Conservation (phyloP, 2,329 filamentous ascomycete genomes). For the Apiospora rasikravindrae region DNA sequence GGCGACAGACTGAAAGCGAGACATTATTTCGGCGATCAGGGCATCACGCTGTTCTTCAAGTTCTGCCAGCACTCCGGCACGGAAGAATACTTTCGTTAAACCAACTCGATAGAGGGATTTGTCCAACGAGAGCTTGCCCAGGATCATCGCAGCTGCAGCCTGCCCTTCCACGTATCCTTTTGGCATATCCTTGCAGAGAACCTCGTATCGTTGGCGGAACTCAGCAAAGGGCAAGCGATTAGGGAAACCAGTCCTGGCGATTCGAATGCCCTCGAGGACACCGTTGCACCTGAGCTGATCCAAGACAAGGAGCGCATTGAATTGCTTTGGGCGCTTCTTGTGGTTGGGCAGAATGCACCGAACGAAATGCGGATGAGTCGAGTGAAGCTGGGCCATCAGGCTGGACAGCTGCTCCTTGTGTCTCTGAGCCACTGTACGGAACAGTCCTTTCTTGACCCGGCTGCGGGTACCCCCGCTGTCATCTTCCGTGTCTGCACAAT, state of each 20-base stretch:
- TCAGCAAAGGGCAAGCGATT: slow-evolving; percentile 92
- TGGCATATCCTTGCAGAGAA: slow-evolving; percentile 86
- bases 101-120: slow-evolving; percentile 88
- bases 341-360: slow-evolving; percentile 98
- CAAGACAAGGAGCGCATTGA: slow-evolving; percentile 88
- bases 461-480: slow-evolving; percentile 70
- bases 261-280: slow-evolving; percentile 98
- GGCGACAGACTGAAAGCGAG: slow-evolving; percentile 88
- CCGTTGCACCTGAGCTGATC: slow-evolving; percentile 98
- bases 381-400: slow-evolving; percentile 91
- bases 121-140: slow-evolving; percentile 87
- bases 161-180: slow-evolving; percentile 93
- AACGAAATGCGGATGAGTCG: slow-evolving; percentile 97
- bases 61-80: slow-evolving; percentile 93
- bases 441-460: slow-evolving; percentile 94
- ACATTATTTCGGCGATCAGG: slow-evolving; percentile 92
- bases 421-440: slow-evolving; percentile 93
- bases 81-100: slow-evolving; percentile 96
- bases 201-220: slow-evolving; percentile 94
- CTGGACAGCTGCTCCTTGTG: slow-evolving; percentile 99
- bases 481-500: slow-evolving; percentile 85
- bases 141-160: slow-evolving; percentile 80
- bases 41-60: slow-evolving; percentile 94
- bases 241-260: slow-evolving; percentile 94
- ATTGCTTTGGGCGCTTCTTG: slow-evolving; percentile 94